Percentiles rank a stretch among this genome's conserved stretches.
Conservation (phyloP, 345 rosid genomes). For the Rhizophora apiculata region DNA sequence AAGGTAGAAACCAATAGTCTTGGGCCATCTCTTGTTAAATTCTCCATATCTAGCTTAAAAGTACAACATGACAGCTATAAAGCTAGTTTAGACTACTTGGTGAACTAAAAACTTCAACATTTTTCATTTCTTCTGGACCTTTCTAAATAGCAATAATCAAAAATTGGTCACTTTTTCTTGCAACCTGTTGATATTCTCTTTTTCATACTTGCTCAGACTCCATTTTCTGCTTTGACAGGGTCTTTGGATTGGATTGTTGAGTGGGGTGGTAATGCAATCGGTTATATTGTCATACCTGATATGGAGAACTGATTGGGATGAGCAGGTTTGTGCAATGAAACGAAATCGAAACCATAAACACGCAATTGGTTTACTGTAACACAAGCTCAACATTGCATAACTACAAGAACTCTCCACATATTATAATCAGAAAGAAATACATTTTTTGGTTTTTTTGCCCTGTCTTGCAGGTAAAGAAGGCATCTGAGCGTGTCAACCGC, state of each 20-base stretch:
- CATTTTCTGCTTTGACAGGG: conserved; percentile 22
- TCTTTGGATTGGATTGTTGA: conserved; percentile 35
- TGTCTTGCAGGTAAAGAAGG: conserved; percentile 7
- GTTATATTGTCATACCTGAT: conserved; percentile 19
- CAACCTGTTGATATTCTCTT: background rate
- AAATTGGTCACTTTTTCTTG: background rate
- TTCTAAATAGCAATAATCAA: background rate
- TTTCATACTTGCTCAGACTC: background rate
- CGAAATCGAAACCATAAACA: background rate
- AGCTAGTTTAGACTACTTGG: background rate
- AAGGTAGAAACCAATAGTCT: background rate
- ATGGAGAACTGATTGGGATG: conserved; percentile 34
- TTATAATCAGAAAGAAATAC: background rate
- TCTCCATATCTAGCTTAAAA: background rate
- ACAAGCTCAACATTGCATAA: background rate
- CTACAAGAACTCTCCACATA: background rate
- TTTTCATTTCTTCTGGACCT: background rate
- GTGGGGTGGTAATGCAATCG: conserved; percentile 29
- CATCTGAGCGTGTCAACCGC: conserved; percentile 14
- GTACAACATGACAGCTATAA: background rate
- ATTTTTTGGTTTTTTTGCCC: background rate
- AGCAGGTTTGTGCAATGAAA: conserved; percentile 20
- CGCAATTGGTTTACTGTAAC: no score
- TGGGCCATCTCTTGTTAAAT: background rate
- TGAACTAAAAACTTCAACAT: background rate